Base-by-base conservation (phyloP, 495 filamentous ascomycete genomes). In the Daldinia concentrica region DNA sequence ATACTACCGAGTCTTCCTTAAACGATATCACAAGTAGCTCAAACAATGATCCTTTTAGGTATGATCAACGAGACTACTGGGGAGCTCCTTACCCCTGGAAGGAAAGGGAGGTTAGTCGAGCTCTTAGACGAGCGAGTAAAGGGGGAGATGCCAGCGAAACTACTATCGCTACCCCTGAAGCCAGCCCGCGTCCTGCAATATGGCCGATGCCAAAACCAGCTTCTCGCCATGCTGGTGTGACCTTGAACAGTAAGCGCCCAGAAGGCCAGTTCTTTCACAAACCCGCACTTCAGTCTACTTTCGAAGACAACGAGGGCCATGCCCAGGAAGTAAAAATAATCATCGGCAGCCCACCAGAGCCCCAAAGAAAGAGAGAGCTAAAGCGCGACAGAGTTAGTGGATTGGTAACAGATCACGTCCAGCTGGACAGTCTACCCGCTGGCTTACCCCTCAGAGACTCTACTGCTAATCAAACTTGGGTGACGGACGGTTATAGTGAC, bases 31-130 rank as follows among this genome's bases (percentile, higher is more conserved):
- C 26, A 19, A 48, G n/a, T 43, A 48, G 8, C 15, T 62, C 22
- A 14, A 64, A 66, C 7, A 24, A 58, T 6, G 37, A 73, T 14
- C 75, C 64, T 32, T 54, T 72, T 22, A 39, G 52, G 29, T 63
- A 64, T 29, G 59, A 64, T 29, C 19, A 26, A 6, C 39, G 36
- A 4, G n/a, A 59, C 3, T 68, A 74, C 26, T 29, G 66, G 9
- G 22, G 37, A n/a, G 51, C 54, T 15, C 27, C 71, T 26, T 48
- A 56, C 3, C 52, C 27, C 4, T 37, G 58, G 0, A 71, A 65
- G 17, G 69, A 77, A 32, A 64, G 60, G 9, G 73, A 74, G 4
- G 66, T 78, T 0, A 78, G 74, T 34, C 70, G 14, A 57, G 43
- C 37, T 26, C 58, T 78, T 2, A 68, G 66, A 4, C 62, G 66